Conservation (phyloP, 1,139 yeast species). For the Taphrina flavorubra region DNA sequence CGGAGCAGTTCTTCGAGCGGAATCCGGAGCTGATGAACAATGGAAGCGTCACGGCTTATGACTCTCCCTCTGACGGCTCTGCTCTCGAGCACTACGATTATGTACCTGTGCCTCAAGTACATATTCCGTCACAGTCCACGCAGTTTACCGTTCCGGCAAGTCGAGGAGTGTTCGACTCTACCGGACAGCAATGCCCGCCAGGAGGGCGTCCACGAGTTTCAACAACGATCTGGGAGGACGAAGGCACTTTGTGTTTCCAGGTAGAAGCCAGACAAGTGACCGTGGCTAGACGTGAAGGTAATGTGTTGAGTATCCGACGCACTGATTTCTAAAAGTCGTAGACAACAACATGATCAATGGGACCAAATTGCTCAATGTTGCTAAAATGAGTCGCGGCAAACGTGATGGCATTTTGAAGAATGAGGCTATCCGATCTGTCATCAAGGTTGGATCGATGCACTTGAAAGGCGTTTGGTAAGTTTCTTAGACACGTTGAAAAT, state of each 20-base stretch:
- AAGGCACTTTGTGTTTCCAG: slow-evolving; percentile 90
- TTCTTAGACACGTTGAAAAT: background rate
- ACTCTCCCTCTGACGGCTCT: background rate
- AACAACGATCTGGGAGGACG: slow-evolving; percentile 97
- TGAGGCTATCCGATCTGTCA: slow-evolving; percentile 88
- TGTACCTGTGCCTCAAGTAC: slow-evolving; percentile 9
- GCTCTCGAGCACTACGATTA: slow-evolving; percentile 14
- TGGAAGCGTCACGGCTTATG: background rate
- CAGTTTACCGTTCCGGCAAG: slow-evolving; percentile 17
- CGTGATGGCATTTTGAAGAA: slow-evolving; percentile 91
- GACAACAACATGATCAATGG: slow-evolving; percentile 94
- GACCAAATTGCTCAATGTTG: slow-evolving; percentile 86
- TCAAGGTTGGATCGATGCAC: slow-evolving; percentile 96
- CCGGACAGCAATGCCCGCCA: slow-evolving; percentile 66
- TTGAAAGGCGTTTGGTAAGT: slow-evolving; percentile 89
- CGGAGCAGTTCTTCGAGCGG: slow-evolving; percentile 10
- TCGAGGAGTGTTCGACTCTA: slow-evolving; percentile 51
- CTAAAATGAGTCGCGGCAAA: slow-evolving; percentile 94
- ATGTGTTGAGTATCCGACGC: background rate
- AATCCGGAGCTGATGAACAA: background rate
- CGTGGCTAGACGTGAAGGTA: slow-evolving; percentile 80
- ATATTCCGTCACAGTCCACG: slow-evolving; percentile 3
- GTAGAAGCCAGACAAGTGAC: slow-evolving; percentile 91
- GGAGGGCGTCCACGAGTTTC: slow-evolving; percentile 83
- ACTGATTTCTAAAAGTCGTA: background rate